Evolutionary conservation across 148 eudicot genomes (phyloP).

Genomic region (Arbutus unedo): DNA sequence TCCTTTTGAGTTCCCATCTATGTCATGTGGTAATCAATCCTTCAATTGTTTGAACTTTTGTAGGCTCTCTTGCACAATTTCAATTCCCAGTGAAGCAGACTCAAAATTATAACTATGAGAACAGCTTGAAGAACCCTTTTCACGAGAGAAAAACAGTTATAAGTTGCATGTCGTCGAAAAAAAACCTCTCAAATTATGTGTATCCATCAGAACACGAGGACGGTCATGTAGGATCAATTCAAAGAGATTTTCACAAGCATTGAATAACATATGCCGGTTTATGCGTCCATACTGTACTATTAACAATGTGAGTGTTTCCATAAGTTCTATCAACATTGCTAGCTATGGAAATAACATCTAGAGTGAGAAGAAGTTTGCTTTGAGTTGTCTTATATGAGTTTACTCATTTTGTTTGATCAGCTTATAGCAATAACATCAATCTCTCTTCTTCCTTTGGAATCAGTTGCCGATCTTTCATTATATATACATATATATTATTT

Average conservation of each 20-base stretch:
- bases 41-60: no score
- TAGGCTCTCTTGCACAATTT: neutral
- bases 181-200: neutral
- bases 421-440: conserved; percentile 40
- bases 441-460: conserved; percentile 39
- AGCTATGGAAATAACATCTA: neutral
- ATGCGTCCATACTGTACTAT: conserved; percentile 39
- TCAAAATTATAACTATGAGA: neutral
- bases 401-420: conserved; percentile 19
- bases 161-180: neutral
- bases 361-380: neutral
- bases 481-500: no score
- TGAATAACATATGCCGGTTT: conserved; percentile 34
- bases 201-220: neutral
- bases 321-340: neutral
- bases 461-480: conserved; percentile 40
- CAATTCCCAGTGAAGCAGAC: neutral
- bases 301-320: conserved; percentile 36
- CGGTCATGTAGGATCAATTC: neutral
- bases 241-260: conserved; percentile 12
- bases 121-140: neutral
- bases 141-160: neutral
- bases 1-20: no score
- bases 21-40: no score
- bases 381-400: neutral